phyloP scores from a whole-genome alignment of 1,139 yeast species.

The Sugiyamaella neomexicana region DNA sequence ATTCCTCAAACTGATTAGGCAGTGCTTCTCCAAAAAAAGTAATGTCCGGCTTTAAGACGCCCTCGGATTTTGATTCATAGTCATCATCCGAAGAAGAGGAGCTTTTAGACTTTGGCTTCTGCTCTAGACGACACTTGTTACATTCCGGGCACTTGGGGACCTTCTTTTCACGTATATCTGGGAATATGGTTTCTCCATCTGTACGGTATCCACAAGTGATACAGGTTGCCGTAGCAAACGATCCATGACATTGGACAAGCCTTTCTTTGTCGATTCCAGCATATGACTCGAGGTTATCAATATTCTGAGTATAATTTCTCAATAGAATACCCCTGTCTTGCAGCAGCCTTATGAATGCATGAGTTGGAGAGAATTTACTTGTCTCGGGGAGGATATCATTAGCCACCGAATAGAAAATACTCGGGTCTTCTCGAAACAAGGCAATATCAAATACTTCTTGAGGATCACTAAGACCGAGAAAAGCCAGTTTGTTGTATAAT shows the following conservation, averaged over 20 bases:
- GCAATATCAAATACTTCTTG: slow-evolving; percentile 89
- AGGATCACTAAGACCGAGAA: slow-evolving; percentile 80
- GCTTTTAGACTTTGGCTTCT: slow-evolving; percentile 19
- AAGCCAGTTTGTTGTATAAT: slow-evolving; percentile 68
- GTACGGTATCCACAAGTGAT: slow-evolving; percentile 70
- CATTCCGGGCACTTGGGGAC: slow-evolving; percentile 78
- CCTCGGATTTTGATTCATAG: slow-evolving; percentile 41
- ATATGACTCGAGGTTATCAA: slow-evolving; percentile 83
- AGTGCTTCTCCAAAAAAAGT: slow-evolving; percentile 91
- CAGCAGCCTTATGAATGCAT: slow-evolving; percentile 72
- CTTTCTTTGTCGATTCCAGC: slow-evolving; percentile 75
- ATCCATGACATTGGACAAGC: slow-evolving; percentile 92
- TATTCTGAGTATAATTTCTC: slow-evolving; percentile 91
- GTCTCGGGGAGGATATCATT: slow-evolving; percentile 76
- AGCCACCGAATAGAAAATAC: slow-evolving; percentile 83
- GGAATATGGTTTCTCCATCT: slow-evolving; percentile 66
- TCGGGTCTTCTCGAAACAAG: slow-evolving; percentile 74
- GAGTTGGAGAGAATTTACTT: slow-evolving; percentile 70
- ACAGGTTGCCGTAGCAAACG: slow-evolving; percentile 90
- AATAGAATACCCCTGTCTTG: slow-evolving; percentile 78
- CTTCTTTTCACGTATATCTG: slow-evolving; percentile 57
- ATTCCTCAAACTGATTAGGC: slow-evolving; percentile 70
- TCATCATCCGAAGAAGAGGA: slow-evolving; percentile 19
- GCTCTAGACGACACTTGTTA: slow-evolving; percentile 24
- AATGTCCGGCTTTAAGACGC: slow-evolving; percentile 94